phyloP scores from a whole-genome alignment of 164 flowering plant species.

The Taxillus chinensis region DNA sequence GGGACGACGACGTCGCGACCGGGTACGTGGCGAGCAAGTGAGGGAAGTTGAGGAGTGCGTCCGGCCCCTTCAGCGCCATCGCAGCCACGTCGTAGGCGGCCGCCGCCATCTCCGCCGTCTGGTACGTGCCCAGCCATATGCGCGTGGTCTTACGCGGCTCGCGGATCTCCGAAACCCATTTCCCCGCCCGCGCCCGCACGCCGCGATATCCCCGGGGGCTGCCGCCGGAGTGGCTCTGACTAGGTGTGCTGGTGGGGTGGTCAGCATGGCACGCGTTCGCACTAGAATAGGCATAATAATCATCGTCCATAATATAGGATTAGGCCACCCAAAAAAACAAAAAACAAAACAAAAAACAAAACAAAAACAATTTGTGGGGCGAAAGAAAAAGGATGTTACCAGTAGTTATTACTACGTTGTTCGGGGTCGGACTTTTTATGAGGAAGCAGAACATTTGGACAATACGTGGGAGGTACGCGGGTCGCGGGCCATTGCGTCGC shows the following conservation, averaged over 20 bases:
- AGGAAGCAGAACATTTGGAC: too few species aligned
- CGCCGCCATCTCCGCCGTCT: conserved; percentile 84
- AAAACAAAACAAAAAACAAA: too few species aligned
- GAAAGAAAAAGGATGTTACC: too few species aligned
- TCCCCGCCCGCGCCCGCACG: conserved; percentile 54
- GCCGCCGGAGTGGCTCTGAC: conserved; percentile 5
- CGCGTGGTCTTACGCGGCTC: conserved; percentile 70
- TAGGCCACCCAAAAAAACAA: too few species aligned
- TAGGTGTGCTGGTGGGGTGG: background rate
- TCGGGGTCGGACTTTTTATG: too few species aligned
- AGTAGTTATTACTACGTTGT: too few species aligned
- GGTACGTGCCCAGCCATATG: conserved; percentile 85
- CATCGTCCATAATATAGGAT: too few species aligned
- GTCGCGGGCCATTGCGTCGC: too few species aligned
- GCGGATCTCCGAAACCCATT: conserved; percentile 89
- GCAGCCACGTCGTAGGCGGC: conserved; percentile 84
- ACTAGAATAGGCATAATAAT: background rate
- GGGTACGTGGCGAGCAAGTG: conserved; percentile 23
- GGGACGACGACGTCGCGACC: conserved; percentile 36
- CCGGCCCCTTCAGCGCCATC: conserved; percentile 49
- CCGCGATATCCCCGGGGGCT: conserved; percentile 48
- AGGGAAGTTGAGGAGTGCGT: conserved; percentile 57
- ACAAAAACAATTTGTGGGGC: too few species aligned
- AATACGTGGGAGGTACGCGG: too few species aligned
- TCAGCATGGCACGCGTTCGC: background rate